Percentiles rank a stretch among this genome's conserved stretches.
Conservation (phyloP, 306 rosid genomes). For the Cucumis cinereus region DNA sequence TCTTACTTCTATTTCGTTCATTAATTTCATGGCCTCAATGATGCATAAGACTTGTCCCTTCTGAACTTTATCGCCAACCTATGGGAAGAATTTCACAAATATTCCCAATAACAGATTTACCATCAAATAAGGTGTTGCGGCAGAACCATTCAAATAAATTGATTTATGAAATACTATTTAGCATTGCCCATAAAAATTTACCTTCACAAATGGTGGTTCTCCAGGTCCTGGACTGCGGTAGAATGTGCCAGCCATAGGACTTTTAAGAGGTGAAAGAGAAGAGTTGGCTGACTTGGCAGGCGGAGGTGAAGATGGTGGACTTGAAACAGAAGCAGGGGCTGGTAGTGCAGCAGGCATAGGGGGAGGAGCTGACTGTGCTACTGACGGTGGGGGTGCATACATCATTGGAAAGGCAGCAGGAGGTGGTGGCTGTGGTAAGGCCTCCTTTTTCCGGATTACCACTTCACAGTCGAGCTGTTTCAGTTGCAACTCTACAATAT, state of each 20-base stretch:
- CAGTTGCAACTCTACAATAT: slow-evolving; percentile 58
- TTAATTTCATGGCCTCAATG: slow-evolving; percentile 81
- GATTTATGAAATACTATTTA: not conserved
- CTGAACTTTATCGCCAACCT: slow-evolving; percentile 74
- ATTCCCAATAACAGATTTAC: not conserved
- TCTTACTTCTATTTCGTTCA: slow-evolving; percentile 81
- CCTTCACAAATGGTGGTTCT: slow-evolving; percentile 73
- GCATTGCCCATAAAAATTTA: slow-evolving; percentile 13
- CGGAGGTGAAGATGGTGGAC: slow-evolving; percentile 30
- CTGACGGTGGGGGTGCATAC: slow-evolving; percentile 21
- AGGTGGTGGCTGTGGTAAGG: slow-evolving; percentile 41
- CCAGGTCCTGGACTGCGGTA: slow-evolving; percentile 60
- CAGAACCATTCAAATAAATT: not conserved
- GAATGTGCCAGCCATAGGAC: slow-evolving; percentile 80
- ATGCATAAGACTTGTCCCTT: slow-evolving; percentile 69
- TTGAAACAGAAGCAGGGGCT: slow-evolving; percentile 12
- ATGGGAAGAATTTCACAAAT: slow-evolving; percentile 14
- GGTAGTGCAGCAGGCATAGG: slow-evolving; percentile 14
- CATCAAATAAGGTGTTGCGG: not conserved
- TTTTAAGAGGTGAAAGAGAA: slow-evolving; percentile 45
- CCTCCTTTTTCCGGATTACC: slow-evolving; percentile 57
- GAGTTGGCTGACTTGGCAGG: slow-evolving; percentile 33
- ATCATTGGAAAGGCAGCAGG: slow-evolving; percentile 25
- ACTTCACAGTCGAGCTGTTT: slow-evolving; percentile 64
- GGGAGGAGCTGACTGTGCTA: slow-evolving; percentile 8